These are phyloP conservation scores for Thelephora aurantiotincta DNA, from an alignment of 768 basidiomycete genomes.

Conservation along the genomic window DNA sequence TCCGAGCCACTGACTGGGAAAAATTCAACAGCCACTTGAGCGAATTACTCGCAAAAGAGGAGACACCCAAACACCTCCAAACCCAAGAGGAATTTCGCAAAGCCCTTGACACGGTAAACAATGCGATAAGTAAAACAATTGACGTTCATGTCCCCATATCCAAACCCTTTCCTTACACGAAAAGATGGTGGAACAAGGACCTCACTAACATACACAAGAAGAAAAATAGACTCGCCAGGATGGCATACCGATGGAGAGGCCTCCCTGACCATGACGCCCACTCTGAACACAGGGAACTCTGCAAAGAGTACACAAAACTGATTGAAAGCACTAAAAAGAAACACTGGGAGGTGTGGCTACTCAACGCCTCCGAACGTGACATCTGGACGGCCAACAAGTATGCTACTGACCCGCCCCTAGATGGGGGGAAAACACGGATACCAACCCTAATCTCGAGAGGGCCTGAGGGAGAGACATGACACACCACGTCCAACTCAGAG, in stretches of 20 bases:
- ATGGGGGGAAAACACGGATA: constrained; percentile 8
- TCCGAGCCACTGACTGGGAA: constrained; percentile 17
- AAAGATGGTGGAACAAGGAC: constrained; percentile 21
- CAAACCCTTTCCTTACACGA: constrained; percentile 12
- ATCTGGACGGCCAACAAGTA: constrained; percentile 12
- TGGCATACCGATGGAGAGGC: constrained; percentile 3
- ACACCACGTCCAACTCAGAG: constrained; percentile 1
- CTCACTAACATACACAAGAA: constrained; percentile 11
- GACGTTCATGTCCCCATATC: constrained; percentile 9
- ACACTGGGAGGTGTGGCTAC: constrained; percentile 14
- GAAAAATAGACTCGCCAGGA: constrained; percentile 6
- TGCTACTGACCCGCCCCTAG: background rate
- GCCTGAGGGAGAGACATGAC: background rate
- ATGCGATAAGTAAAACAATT: constrained; percentile 10
- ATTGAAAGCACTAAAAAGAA: constrained; percentile 11
- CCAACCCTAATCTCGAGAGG: constrained; percentile 8
- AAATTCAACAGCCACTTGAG: constrained; percentile 13
- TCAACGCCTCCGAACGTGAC: constrained; percentile 3
- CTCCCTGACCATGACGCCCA: constrained; percentile 6
- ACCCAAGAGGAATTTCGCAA: constrained; percentile 7
- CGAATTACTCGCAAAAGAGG: background rate
- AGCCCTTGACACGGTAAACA: constrained; percentile 1
- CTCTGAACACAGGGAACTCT: constrained; percentile 4
- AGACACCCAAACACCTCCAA: background rate
- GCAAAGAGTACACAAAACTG: constrained; percentile 6